phyloP scores from a whole-genome alignment of 2,329 filamentous ascomycete genomes.

The Penicillium sp. region DNA sequence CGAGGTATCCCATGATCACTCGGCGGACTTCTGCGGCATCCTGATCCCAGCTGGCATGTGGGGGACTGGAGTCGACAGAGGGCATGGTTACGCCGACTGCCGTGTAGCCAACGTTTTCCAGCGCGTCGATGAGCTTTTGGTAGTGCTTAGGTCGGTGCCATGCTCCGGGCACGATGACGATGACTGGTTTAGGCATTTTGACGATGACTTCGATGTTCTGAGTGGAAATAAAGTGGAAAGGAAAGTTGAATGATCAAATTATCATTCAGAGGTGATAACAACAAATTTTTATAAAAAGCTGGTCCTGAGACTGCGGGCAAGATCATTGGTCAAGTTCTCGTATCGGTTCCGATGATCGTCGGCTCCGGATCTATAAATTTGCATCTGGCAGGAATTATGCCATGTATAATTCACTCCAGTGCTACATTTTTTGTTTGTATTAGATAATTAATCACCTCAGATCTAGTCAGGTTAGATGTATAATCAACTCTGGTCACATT shows the following conservation, averaged over 20 bases:
- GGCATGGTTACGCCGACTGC: constrained; percentile 24
- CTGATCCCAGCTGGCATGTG: constrained; percentile 25
- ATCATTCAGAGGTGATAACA: not conserved
- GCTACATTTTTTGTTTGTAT: no score
- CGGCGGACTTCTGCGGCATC: constrained; percentile 27
- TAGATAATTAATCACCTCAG: no score
- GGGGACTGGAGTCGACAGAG: constrained; percentile 27
- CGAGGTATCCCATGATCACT: constrained; percentile 21
- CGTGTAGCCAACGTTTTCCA: constrained; percentile 20
- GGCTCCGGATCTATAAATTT: not conserved
- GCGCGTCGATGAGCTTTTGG: constrained; percentile 18
- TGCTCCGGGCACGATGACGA: constrained; percentile 33
- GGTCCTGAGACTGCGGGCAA: not conserved
- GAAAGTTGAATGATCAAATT: not conserved
- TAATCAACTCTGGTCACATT: no score
- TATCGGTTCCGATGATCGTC: not conserved
- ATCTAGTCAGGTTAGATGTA: no score
- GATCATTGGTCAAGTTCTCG: not conserved
- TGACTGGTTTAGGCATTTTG: constrained; percentile 22
- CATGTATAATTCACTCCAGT: no score
- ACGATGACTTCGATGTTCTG: not conserved
- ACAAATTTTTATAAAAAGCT: not conserved
- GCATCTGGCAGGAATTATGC: no score
- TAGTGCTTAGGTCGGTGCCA: constrained; percentile 30
- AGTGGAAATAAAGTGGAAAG: not conserved